Evolutionary conservation across 768 basidiomycete species (phyloP), one percentile per base, ranked within the genome.

Genomic region (Suillus bovinus): DNA sequence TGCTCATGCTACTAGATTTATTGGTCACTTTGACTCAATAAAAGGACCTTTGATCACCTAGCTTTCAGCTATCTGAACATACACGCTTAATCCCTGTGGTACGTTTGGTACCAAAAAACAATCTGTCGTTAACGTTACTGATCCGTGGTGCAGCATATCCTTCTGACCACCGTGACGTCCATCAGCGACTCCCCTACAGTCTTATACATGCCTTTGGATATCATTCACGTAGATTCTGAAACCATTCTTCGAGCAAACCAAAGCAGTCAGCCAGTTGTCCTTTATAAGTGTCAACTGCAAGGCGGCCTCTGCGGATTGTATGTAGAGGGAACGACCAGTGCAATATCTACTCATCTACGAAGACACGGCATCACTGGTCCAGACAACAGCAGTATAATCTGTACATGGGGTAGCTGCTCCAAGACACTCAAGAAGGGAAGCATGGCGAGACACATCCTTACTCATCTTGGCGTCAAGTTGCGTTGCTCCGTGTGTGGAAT

Each of bases 371-470:
- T 63, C 20, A 7, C 24, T 17, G 50, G 41, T 38, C 10, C 52
- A 10, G n/a, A 22, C n/a, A 60, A 39, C 52, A 59, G 38, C 50
- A 20, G 29, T 41, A 39, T 14, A 20, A 49, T 7, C 9, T 63
- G 62, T 38, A 53, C 24, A 2, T 63, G 62, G 62, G 29, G 14
- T 5, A 29, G 29, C n/a, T 63, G 62, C 34, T 11, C 20, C 17
- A 39, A 63, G 5, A 46, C 36, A 3, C 41, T 50, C 31, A 63
- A 60, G 49, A 29, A 24, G 9, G 52, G 52, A 20, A 63, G 62
- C 59, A 63, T 63, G 29, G 13, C 53, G 16, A 52, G 62, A 36
- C 62, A 63, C 39, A 20, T 63, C 4, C 53, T 60, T 42, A 56
- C 62, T 24, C 62, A 63, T n/a, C 33, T 63, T 11, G 41, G 39